These are phyloP conservation scores for Rhizopogon vinicolor DNA, from an alignment of 768 basidiomycete genomes.

Conservation along the genomic window DNA sequence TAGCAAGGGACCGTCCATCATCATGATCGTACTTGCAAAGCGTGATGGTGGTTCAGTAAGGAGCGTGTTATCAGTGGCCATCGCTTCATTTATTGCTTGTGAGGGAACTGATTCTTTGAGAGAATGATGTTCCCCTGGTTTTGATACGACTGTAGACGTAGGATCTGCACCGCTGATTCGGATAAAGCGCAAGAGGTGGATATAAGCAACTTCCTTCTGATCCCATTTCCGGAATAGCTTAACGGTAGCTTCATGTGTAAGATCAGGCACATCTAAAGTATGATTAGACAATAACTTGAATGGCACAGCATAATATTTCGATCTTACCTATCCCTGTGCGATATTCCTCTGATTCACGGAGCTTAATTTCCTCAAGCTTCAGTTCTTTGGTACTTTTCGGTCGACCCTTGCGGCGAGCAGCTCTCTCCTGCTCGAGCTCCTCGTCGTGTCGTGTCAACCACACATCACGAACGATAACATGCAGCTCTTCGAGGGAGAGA, in stretches of 20 bases:
- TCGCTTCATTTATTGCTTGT: constrained; percentile 15
- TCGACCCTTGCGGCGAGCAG: constrained; percentile 63
- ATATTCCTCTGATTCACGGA: constrained; percentile 68
- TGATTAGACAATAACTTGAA: constrained; percentile 1
- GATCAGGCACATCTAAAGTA: constrained; percentile 66
- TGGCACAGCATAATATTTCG: neutral
- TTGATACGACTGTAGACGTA: constrained; percentile 44
- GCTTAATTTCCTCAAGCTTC: constrained; percentile 66
- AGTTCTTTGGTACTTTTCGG: constrained; percentile 67
- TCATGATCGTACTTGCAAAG: constrained; percentile 33
- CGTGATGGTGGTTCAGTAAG: constrained; percentile 25
- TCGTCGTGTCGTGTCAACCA: constrained; percentile 74
- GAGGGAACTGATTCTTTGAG: constrained; percentile 15
- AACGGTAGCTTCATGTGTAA: constrained; percentile 68
- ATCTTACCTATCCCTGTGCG: constrained; percentile 74
- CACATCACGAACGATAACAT: constrained; percentile 54
- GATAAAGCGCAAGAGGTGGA: constrained; percentile 69
- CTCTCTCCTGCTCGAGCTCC: constrained; percentile 57
- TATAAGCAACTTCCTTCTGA: constrained; percentile 65
- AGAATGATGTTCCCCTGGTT: constrained; percentile 52
- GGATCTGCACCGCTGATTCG: constrained; percentile 63
- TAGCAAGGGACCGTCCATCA: constrained; percentile 29
- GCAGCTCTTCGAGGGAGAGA: constrained; percentile 61
- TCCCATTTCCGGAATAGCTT: constrained; percentile 76
- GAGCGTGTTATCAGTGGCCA: constrained; percentile 23